Conservation (phyloP, 257 asterid species). For the Gynochthodes officinalis region DNA sequence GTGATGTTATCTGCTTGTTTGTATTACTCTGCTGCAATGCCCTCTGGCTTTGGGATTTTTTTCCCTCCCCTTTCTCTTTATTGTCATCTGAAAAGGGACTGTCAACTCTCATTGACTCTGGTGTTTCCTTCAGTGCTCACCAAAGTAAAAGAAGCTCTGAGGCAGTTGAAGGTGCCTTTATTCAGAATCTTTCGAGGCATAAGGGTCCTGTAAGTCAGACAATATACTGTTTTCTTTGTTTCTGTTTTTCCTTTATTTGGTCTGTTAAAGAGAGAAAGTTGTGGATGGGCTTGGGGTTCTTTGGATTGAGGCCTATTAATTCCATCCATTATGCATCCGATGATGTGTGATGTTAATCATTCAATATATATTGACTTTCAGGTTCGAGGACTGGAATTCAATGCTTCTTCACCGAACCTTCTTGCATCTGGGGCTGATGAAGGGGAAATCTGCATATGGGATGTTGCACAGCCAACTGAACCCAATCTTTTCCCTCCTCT, state of each 20-base stretch:
- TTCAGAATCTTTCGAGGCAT: conserved; percentile 69
- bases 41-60: background rate
- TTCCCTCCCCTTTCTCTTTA: too few relatives aligned
- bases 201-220: conserved; percentile 78
- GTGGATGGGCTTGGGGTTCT: background rate
- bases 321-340: conserved; percentile 2
- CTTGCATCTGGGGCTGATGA: conserved; percentile 99
- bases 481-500: conserved; percentile 86
- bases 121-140: conserved; percentile 40
- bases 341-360: conserved; percentile 13
- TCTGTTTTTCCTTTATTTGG: background rate
- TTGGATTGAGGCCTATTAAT: background rate
- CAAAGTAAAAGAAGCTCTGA: conserved; percentile 47
- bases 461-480: conserved; percentile 67
- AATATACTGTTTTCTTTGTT: conserved; percentile 8
- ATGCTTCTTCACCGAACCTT: conserved; percentile 60
- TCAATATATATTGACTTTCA: conserved; percentile 23
- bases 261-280: background rate
- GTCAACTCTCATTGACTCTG: background rate
- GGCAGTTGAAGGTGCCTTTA: conserved; percentile 59
- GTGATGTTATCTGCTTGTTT: background rate
- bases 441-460: conserved; percentile 97
- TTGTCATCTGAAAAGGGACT: background rate
- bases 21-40: background rate
- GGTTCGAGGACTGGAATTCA: conserved; percentile 96